Conservation (phyloP, 2,329 filamentous ascomycete genomes). For the Beauveria caledonica region DNA sequence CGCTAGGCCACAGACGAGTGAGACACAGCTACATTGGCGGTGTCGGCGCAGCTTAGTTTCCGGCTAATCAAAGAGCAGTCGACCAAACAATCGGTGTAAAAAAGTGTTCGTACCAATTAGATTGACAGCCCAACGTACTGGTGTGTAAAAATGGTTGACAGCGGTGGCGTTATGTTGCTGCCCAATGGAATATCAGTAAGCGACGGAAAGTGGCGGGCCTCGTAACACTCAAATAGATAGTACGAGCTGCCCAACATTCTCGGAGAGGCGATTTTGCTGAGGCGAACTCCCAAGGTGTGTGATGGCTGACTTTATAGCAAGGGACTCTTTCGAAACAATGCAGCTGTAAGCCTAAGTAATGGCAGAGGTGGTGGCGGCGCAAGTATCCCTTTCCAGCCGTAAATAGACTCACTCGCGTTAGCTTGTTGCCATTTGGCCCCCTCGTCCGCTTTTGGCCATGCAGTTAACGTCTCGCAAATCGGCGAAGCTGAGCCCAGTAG, state of each 20-base stretch:
- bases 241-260: neutral
- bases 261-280: neutral
- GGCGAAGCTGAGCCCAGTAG: neutral
- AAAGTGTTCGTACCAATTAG: neutral
- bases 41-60: neutral
- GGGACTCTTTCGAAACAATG: neutral
- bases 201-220: slow-evolving; percentile 7
- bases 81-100: slow-evolving; percentile 6
- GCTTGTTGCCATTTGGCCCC: neutral
- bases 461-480: neutral
- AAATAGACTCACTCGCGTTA: neutral
- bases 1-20: neutral
- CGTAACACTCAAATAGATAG: neutral
- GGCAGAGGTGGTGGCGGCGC: neutral
- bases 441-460: neutral
- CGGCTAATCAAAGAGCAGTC: neutral
- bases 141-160: neutral
- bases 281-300: neutral
- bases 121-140: neutral
- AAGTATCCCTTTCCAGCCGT: neutral
- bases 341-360: neutral
- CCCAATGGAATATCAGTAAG: slow-evolving; percentile 1
- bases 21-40: slow-evolving; percentile 1
- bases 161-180: slow-evolving; percentile 6
- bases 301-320: neutral